Base-by-base conservation (phyloP, 2,329 filamentous ascomycete species). In the Mycogone perniciosa region DNA sequence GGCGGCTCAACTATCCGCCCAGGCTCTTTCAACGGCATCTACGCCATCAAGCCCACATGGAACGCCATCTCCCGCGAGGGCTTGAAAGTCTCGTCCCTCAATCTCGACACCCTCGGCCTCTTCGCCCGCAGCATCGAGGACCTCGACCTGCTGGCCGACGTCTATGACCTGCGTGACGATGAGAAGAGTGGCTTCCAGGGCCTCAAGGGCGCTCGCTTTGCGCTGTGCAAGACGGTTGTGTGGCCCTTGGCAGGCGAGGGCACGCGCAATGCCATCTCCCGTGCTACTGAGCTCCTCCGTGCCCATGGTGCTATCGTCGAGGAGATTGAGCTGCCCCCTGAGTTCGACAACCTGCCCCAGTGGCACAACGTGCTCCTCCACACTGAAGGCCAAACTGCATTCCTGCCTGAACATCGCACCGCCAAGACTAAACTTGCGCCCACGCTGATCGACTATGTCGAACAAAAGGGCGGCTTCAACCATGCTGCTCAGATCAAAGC, bases 21-120 rank as follows among this genome's bases (percentile, higher is more conserved):
- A 0, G 84, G 71, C 0, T 81, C 81, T 0, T 88, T 79, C 66
- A 85, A 80, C 54, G 83, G 83, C 5, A 71, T 82, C 4, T 87
- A 81, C 51, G 82, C 73, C 0, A 69, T 85, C 49, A 87, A 86
- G 60, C 82, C 84, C 2, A 87, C 82, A 0, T 86, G 81, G 80
- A 78, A 77, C 49, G 67, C 79, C 0, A 75, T 87, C 33, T 81
- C 76, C 0, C 71, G 80, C 0, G 83, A 86, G 59, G 83, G 84
- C 0, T 71, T 77, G 41, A 81, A 79, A 61, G 67, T 81, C 2
- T 83, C 78, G 57, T 78, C 80, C 0, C 64, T 80, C 1, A 79
- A 73, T 1, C 69, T 82, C 5, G 84, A 87, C 57, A 87, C 84
- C 0, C 58, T 84, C 0, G 84, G 84, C 2, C 67, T 85, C 9